Evolutionary conservation across 495 filamentous ascomycete genomes (phyloP).

Genomic region (Podospora fimiseda): DNA sequence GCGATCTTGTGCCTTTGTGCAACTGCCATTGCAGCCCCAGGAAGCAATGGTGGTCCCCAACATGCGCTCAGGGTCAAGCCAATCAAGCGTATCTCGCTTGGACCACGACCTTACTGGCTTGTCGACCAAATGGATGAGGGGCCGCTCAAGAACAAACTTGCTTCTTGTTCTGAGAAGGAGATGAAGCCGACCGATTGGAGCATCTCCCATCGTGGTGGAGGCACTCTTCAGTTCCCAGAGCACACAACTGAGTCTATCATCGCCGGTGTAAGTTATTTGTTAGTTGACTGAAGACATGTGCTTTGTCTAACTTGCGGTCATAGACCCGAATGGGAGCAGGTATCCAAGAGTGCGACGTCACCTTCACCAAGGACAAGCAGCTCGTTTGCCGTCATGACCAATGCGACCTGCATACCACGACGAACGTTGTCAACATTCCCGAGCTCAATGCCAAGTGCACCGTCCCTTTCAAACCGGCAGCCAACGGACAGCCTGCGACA

Average conservation of each 20-base stretch:
- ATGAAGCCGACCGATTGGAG: slow-evolving; percentile 39
- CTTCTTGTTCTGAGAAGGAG: slow-evolving; percentile 43
- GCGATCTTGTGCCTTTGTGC: slow-evolving; percentile 5
- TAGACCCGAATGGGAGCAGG: slow-evolving; percentile 55
- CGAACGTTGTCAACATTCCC: slow-evolving; percentile 53
- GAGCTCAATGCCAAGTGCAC: slow-evolving; percentile 55
- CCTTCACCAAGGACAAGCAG: slow-evolving; percentile 53
- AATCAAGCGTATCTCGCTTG: slow-evolving; percentile 42
- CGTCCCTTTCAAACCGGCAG: slow-evolving; percentile 49
- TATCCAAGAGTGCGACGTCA: slow-evolving; percentile 58
- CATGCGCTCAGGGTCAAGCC: slow-evolving; percentile 15
- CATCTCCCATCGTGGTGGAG: slow-evolving; percentile 55
- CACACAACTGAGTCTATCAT: slow-evolving; percentile 46
- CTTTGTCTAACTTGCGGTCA: not conserved
- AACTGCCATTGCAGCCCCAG: slow-evolving; percentile 18
- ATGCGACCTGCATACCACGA: slow-evolving; percentile 59
- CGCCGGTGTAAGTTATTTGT: slow-evolving; percentile 41
- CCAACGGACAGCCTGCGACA: slow-evolving; percentile 30
- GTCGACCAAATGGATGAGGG: slow-evolving; percentile 54
- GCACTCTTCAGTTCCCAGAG: slow-evolving; percentile 56
- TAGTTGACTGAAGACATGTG: not conserved
- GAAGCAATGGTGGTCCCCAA: slow-evolving; percentile 9
- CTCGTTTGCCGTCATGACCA: slow-evolving; percentile 59
- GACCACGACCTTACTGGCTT: slow-evolving; percentile 53
- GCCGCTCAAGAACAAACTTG: slow-evolving; percentile 49